Evolutionary conservation across 352 stramenopile species (phyloP), one percentile per base, ranked within the genome.

Genomic region (Globisporangium alternatum): DNA sequence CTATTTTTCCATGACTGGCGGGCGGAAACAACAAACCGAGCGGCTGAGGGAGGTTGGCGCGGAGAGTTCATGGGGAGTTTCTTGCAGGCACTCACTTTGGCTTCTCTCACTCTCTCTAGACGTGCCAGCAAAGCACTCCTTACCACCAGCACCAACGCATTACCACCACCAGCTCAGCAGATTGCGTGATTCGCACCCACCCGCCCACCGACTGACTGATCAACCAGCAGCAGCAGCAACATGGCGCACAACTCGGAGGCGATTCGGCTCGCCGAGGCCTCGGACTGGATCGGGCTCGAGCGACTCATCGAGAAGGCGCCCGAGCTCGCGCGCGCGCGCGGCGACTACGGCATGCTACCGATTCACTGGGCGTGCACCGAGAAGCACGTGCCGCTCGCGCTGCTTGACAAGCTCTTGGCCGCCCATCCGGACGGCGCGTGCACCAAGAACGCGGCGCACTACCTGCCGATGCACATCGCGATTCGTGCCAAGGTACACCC

Each of bases 281-380:
- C 79, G 22, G 83, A 95, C 70, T 95, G 86, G 86, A 77, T 81
- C 28, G 76, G 71, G 0, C 78, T 95, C 22, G 77, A 88, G 69
- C 72, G 73, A 1, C 66, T 95, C 3, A 68, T 95, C 49, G 79
- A 90, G 58, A 73, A 80, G 28, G 62, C 75, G 8, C 79, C 83
- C 4, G 60, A 69, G 37, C 69, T 71, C 57, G 86, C 83, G 7
- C 67, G 75, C 19, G 72, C 86, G 43, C 56, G 68, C 21, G 86
- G 80, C n/a, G 81, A 91, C 58, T 89, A 93, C 64, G 82, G 69
- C 66, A 93, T 95, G 86, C 77, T 93, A n/a, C 83, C 86, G 6
- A 71, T 95, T 43, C 86, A 95, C 59, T 95, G 86, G 86, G 83
- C 75, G 10, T 93, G 82, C 66, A 92, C 86, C 0, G 86, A 93